These are phyloP conservation scores for Pichia pseudocactophila DNA, from an alignment of 805 yeast genomes.

Conservation along the genomic window DNA sequence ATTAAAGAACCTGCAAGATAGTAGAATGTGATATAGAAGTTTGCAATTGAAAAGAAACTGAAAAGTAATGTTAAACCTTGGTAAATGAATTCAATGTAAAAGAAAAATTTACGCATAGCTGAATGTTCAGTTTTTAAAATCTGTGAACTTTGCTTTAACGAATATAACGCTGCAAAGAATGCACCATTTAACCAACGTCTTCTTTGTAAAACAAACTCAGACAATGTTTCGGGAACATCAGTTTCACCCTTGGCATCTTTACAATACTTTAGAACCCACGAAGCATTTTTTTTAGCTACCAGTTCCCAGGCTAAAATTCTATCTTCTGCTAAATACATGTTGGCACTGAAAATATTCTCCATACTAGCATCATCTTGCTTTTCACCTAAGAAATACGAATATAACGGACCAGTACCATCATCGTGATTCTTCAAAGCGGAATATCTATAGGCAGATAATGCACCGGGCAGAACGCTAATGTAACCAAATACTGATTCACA, in stretches of 20 bases:
- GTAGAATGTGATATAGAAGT: conserved; percentile 86
- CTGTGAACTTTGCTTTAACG: conserved; percentile 75
- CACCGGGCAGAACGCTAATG: conserved; percentile 91
- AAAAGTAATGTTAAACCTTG: conserved; percentile 74
- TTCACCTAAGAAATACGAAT: conserved; percentile 88
- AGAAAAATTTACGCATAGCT: conserved; percentile 61
- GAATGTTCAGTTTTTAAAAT: conserved; percentile 90
- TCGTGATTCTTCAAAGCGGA: conserved; percentile 76
- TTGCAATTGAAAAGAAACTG: conserved; percentile 87
- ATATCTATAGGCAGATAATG: conserved; percentile 87
- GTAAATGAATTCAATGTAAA: conserved; percentile 83
- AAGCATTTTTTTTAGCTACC: conserved; percentile 73
- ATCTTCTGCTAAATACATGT: conserved; percentile 96
- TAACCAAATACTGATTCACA: conserved; percentile 89
- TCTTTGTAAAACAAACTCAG: conserved; percentile 94
- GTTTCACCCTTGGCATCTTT: conserved; percentile 93
- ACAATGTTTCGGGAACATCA: conserved; percentile 88
- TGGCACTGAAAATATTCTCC: conserved; percentile 82
- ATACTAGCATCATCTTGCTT: conserved; percentile 24
- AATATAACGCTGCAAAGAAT: conserved; percentile 88
- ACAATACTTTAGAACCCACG: conserved; percentile 88
- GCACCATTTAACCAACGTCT: conserved; percentile 99
- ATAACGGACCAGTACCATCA: conserved; percentile 88
- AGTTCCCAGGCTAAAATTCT: conserved; percentile 94
- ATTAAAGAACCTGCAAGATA: conserved; percentile 83